Evolutionary conservation across 352 stramenopile species (phyloP).

Genomic region (Pythium aphanidermatum): DNA sequence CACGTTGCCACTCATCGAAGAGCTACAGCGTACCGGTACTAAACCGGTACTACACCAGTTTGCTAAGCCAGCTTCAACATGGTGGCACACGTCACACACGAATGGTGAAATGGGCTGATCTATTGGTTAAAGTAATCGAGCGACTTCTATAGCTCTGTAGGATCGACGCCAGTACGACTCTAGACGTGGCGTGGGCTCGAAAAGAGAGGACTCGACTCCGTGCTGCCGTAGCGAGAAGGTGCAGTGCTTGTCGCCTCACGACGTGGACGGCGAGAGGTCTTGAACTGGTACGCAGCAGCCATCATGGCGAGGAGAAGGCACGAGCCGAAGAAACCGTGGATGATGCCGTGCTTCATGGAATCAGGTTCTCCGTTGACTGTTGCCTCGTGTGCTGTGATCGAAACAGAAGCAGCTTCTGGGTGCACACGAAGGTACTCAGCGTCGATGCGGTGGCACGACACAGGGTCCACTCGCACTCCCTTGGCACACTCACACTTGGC

Average conservation of each 20-base stretch:
- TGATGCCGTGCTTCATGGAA: not conserved
- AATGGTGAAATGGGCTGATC: not conserved
- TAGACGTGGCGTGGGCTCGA: slow-evolving; percentile 6
- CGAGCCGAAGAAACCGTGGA: slow-evolving; percentile 12
- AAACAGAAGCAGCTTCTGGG: not conserved
- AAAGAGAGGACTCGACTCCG: slow-evolving; percentile 22
- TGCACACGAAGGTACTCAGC: slow-evolving; percentile 32
- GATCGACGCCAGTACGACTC: no score
- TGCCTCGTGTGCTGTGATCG: slow-evolving; percentile 2
- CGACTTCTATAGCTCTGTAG: not conserved
- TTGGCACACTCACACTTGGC: slow-evolving; percentile 50
- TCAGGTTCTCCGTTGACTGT: not conserved
- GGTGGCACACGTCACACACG: not conserved
- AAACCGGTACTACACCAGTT: slow-evolving; percentile 6
- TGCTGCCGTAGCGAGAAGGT: slow-evolving; percentile 37
- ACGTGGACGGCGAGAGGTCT: slow-evolving; percentile 22
- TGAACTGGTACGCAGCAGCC: slow-evolving; percentile 25
- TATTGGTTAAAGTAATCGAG: not conserved
- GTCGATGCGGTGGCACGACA: slow-evolving; percentile 60
- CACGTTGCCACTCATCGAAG: slow-evolving; percentile 7
- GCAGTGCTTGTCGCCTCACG: slow-evolving; percentile 22
- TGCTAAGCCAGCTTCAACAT: not conserved
- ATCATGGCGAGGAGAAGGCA: slow-evolving; percentile 9
- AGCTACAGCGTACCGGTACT: not conserved
- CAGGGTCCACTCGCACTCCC: slow-evolving; percentile 32